Evolutionary conservation across 352 stramenopile genomes (phyloP).

Genomic region (Plasmopara halstedii): DNA sequence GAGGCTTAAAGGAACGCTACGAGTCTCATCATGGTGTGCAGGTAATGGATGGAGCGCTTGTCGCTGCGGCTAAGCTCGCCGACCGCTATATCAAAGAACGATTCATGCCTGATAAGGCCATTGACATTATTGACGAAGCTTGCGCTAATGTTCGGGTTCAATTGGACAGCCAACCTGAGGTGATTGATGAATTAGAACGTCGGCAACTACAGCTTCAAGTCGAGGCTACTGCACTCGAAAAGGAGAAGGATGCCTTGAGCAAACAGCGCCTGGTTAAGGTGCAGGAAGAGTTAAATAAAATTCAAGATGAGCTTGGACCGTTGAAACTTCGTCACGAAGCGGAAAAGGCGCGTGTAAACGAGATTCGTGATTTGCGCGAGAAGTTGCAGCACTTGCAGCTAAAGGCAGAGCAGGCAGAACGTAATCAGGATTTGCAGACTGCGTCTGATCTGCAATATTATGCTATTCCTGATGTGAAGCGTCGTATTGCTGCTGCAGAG

Average conservation of each 20-base stretch:
- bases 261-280: constrained; percentile 88
- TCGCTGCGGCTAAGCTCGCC: constrained; percentile 91
- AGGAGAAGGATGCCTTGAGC: constrained; percentile 92
- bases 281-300: constrained; percentile 87
- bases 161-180: constrained; percentile 92
- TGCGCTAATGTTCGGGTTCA: constrained; percentile 87
- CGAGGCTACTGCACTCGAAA: constrained; percentile 88
- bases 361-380: constrained; percentile 89
- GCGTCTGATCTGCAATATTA: constrained; percentile 96
- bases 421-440: constrained; percentile 91
- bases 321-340: constrained; percentile 87
- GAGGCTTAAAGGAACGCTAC: constrained; percentile 94
- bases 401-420: constrained; percentile 92
- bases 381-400: constrained; percentile 90
- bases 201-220: constrained; percentile 94
- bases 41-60: constrained; percentile 91
- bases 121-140: constrained; percentile 95
- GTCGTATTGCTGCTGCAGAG: constrained; percentile 77
- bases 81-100: constrained; percentile 90
- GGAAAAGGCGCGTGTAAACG: constrained; percentile 89
- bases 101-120: constrained; percentile 92
- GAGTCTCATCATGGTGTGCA: constrained; percentile 95
- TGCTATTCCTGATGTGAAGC: constrained; percentile 90
- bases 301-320: constrained; percentile 87
- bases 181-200: constrained; percentile 94